Base-by-base conservation (phyloP, 768 basidiomycete genomes). In the Auricularia auricula-judae region DNA sequence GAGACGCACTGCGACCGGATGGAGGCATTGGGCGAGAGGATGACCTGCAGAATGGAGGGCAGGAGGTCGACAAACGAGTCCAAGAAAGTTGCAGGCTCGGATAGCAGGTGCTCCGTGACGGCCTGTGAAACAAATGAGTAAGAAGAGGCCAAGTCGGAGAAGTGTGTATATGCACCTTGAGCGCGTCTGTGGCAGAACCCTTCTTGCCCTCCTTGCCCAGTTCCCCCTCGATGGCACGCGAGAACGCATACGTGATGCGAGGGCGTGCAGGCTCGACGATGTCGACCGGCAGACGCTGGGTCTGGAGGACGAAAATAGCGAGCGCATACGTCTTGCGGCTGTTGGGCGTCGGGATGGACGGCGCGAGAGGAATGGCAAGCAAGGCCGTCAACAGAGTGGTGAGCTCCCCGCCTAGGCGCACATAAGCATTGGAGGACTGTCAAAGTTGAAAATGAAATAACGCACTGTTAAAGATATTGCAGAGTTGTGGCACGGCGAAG, bases 181-280 rank as follows among this genome's bases (percentile, higher is more conserved):
- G 79, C 23, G 88, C 89, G 72, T 93, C 91, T 39, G 81, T 87
- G 1, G 80, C 81, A 3, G 91, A 84, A 0, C 91, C 91, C 70
- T 91, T 92, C 78, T 93, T 93, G 10, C 91, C 91, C 72, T 93
- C 91, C 71, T 89, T 90, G 4, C 91, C 91, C 14, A 93, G 81
- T 67, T 92, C 87, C 5, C 91, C 91, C 63, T 89, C 87, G 65
- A 93, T 81, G 33, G 87, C 91, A 54, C 91, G 85, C 62, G 84
- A 81, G 21, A 93, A 71, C 2, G 88, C 88, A 65, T 83, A 84
- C 1, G 86, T 81, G 39, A 93, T 89, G 33, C 86, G 81, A 68
- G 85, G 82, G 5, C 80, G 81, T 4, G 87, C 83, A 4, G 86
- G 86, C 10, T 75, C 69, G 14, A 93, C 77, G 23, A 92, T 80